Conservation (phyloP, 179 eudicot species). For the Patellifolia procumbens region DNA sequence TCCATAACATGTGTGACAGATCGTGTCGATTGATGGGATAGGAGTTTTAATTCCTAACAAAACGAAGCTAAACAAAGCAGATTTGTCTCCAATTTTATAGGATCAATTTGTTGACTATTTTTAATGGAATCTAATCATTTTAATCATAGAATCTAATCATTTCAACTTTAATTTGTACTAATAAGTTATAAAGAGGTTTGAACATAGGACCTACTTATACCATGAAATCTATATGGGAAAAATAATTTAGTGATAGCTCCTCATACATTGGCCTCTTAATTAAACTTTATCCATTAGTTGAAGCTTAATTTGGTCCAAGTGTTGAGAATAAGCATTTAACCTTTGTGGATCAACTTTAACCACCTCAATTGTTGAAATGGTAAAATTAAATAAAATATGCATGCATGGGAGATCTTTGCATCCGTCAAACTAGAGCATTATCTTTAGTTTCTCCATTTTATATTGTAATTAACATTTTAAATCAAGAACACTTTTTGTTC, state of each 20-base stretch:
- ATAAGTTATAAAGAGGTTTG: conserved; percentile 3
- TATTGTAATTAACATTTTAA: not conserved
- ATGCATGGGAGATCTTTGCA: not conserved
- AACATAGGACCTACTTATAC: conserved; percentile 1
- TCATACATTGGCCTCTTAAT: conserved; percentile 13
- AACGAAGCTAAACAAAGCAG: conserved; percentile 16
- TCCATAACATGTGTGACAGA: too few species aligned
- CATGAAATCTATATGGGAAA: not conserved
- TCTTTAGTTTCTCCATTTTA: not conserved
- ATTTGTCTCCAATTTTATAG: conserved; percentile 30
- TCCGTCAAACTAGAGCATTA: not conserved
- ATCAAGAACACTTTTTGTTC: not conserved
- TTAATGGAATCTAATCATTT: conserved; percentile 31
- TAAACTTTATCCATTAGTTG: not conserved
- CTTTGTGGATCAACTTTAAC: conserved; percentile 13
- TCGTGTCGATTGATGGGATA: conserved; percentile 16
- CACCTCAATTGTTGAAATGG: conserved; percentile 9
- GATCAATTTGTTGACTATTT: conserved; percentile 18
- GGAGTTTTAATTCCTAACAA: conserved; percentile 21
- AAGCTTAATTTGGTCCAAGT: conserved; percentile 18
- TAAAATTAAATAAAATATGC: not conserved
- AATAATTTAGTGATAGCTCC: not conserved
- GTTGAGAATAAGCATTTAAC: conserved; percentile 24
- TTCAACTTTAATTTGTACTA: conserved; percentile 23
- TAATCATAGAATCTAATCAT: conserved; percentile 32